These are phyloP conservation scores for Dentipellis fragilis DNA, from an alignment of 768 basidiomycete genomes.

Conservation along the genomic window DNA sequence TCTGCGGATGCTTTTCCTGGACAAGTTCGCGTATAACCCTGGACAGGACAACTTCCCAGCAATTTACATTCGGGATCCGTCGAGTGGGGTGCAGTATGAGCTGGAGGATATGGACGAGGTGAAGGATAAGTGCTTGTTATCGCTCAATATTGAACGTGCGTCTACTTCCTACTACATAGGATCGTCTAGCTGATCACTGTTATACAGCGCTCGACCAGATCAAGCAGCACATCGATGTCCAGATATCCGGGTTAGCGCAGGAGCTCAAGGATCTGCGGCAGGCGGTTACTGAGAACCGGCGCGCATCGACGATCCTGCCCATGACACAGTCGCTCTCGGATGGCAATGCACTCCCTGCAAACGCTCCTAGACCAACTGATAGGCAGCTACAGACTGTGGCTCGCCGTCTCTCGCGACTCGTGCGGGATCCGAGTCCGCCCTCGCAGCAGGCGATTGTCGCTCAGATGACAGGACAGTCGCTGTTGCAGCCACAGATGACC, in stretches of 20 bases:
- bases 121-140: constrained; percentile 78
- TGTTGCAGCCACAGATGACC: constrained; percentile 58
- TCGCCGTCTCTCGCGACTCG: constrained; percentile 62
- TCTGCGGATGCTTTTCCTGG: constrained; percentile 82
- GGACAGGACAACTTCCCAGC: constrained; percentile 90
- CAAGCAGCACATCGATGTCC: constrained; percentile 93
- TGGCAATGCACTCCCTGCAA: constrained; percentile 45
- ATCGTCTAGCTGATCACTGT: neutral
- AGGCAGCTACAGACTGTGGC: constrained; percentile 66
- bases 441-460: constrained; percentile 31
- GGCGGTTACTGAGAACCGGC: constrained; percentile 44
- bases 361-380: constrained; percentile 50
- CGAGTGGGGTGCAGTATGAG: constrained; percentile 90
- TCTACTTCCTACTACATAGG: constrained; percentile 12
- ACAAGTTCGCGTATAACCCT: constrained; percentile 90
- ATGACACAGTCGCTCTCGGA: constrained; percentile 43
- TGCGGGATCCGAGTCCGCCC: constrained; percentile 29
- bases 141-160: constrained; percentile 95
- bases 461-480: constrained; percentile 58
- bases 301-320: constrained; percentile 37
- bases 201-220: constrained; percentile 88
- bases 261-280: constrained; percentile 85
- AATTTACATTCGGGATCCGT: constrained; percentile 90
- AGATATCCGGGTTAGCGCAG: constrained; percentile 74
- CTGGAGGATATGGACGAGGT: constrained; percentile 92